Conservation (phyloP, 768 basidiomycete genomes). For the Boletus rex-veris region DNA sequence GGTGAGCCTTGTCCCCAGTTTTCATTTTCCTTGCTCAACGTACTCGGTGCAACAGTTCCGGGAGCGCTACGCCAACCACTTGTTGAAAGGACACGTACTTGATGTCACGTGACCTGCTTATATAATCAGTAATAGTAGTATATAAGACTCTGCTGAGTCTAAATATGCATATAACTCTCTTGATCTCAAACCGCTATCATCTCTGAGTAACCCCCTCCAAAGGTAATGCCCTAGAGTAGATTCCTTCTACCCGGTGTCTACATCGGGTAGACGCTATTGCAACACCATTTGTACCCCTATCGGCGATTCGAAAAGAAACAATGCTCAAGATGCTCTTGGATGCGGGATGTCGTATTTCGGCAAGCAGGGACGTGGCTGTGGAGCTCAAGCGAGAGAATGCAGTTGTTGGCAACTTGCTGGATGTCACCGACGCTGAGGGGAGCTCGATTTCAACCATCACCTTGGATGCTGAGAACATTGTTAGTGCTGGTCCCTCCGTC, state of each 20-base stretch:
- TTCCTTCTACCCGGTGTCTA: too few relatives aligned
- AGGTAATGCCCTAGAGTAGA: too few relatives aligned
- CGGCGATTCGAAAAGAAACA: slow-evolving; percentile 37
- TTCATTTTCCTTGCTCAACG: not conserved
- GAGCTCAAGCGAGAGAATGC: slow-evolving; percentile 14
- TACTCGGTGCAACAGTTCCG: slow-evolving; percentile 49
- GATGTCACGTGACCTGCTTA: too few relatives aligned
- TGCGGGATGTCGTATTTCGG: slow-evolving; percentile 46
- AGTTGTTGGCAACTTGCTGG: slow-evolving; percentile 34
- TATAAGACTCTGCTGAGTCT: too few relatives aligned
- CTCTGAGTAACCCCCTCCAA: too few relatives aligned
- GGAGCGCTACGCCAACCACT: slow-evolving; percentile 72
- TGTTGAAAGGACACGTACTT: too few relatives aligned
- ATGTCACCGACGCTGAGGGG: slow-evolving; percentile 36
- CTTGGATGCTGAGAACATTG: not conserved
- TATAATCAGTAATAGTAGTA: too few relatives aligned
- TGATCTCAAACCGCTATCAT: too few relatives aligned
- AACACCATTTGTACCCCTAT: slow-evolving; percentile 62
- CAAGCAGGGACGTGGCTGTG: slow-evolving; percentile 39
- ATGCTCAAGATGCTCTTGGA: slow-evolving; percentile 40
- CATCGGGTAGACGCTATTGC: too few relatives aligned
- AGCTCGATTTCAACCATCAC: slow-evolving; percentile 30
- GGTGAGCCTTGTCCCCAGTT: slow-evolving; percentile 39
- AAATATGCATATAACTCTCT: too few relatives aligned
- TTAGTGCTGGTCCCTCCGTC: not conserved